Evolutionary conservation across 202 grass and related monocot genomes (phyloP).

Genomic region (Musa balbisiana): DNA sequence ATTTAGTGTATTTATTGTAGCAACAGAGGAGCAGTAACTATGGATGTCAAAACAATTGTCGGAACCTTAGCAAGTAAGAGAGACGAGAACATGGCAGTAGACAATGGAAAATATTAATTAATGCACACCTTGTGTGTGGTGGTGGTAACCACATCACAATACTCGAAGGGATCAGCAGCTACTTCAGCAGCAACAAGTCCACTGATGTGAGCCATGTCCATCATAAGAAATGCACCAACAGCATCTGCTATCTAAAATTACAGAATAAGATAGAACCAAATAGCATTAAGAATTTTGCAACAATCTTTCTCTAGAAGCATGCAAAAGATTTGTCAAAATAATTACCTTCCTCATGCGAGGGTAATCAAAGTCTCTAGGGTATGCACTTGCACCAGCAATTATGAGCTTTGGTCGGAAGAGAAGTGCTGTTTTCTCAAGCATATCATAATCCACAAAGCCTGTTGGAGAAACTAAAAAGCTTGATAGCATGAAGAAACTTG

Average conservation of each 20-base stretch:
- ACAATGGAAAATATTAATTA: not conserved
- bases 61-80: not conserved
- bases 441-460: constrained; percentile 18
- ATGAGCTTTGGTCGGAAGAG: constrained; percentile 17
- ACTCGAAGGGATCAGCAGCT: constrained; percentile 14
- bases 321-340: not conserved
- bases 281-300: not conserved
- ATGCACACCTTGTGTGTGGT: constrained; percentile 18
- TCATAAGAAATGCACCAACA: constrained; percentile 16
- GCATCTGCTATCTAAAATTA: constrained; percentile 4
- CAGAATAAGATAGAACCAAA: not conserved
- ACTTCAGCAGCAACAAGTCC: constrained; percentile 20
- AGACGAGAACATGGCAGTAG: not conserved
- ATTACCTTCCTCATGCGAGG: constrained; percentile 17
- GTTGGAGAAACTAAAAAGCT: not conserved
- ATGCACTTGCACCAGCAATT: constrained; percentile 11
- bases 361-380: constrained; percentile 18
- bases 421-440: constrained; percentile 13
- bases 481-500: not conserved
- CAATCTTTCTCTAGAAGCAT: not conserved
- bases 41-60: not conserved
- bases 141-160: constrained; percentile 16
- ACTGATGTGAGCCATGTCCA: constrained; percentile 23
- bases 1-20: not conserved
- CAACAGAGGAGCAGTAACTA: not conserved